These are phyloP conservation scores for Sclerotinia minor DNA, from an alignment of 2,329 filamentous ascomycete species.

Conservation along the genomic window DNA sequence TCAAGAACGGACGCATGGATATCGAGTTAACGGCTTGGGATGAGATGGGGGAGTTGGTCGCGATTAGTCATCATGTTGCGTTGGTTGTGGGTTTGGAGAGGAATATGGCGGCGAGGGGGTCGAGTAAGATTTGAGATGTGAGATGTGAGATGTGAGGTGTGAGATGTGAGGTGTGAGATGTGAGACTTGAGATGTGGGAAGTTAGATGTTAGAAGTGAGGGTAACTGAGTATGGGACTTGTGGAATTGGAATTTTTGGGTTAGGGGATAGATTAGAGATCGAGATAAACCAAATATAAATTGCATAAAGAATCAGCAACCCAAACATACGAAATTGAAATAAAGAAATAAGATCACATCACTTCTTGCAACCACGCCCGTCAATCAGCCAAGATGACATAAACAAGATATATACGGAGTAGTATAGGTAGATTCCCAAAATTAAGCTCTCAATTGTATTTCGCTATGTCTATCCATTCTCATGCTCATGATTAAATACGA, in stretches of 20 bases:
- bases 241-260: neutral
- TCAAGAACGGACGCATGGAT: slow-evolving; percentile 73
- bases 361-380: neutral
- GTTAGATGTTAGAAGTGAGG: neutral
- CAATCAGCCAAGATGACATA: neutral
- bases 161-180: slow-evolving; percentile 23
- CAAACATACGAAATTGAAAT: neutral
- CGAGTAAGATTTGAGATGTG: slow-evolving; percentile 31
- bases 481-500: slow-evolving; percentile 2
- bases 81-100: slow-evolving; percentile 63
- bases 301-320: neutral
- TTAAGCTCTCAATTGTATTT: slow-evolving; percentile 10
- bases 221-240: no score
- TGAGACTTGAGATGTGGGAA: slow-evolving; percentile 30
- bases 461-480: slow-evolving; percentile 15
- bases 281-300: neutral
- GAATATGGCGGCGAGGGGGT: slow-evolving; percentile 49
- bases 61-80: slow-evolving; percentile 66
- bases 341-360: neutral
- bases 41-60: slow-evolving; percentile 62
- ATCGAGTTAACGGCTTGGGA: slow-evolving; percentile 70
- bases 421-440: slow-evolving; percentile 3
- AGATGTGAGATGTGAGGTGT: no score
- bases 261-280: neutral
- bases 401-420: neutral